Base-by-base conservation (phyloP, 306 rosid species). In the Datisca glomerata region DNA sequence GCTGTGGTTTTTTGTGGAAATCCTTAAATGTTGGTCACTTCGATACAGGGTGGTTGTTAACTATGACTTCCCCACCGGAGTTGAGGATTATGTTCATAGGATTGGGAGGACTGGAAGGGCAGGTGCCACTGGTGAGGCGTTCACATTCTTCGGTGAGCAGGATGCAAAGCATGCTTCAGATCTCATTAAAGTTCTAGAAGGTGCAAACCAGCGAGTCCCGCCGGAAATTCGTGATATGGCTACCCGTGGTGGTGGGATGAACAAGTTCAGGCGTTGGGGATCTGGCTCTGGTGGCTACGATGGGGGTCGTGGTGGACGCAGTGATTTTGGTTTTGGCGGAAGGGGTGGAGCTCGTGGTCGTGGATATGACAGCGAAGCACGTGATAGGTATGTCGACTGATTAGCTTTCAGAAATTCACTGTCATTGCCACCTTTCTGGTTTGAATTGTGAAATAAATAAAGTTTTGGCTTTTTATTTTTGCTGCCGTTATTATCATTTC, bases 41-140 rank as follows among this genome's bases (percentile, higher is more conserved):
- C 44, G 29, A 63, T 41, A 35, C 73, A 91, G 98, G 79, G 96
- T 85, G 54, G 98, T 84, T 59, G 61, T 91, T 69, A 91, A 91
- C 57, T 91, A 75, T 39, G 98, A 91, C 68, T 91, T 91, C 62
- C 98, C 98, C 28, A 75, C 85, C n/a, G 98, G 98, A 42, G 98
- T 91, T 42, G 98, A 91, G 75, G 98, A 91, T 57, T 91, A 91
- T 78, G 98, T 91, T 31, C 96, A 91, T 57, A 91, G 98, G 76
- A 91, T 91, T 66, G 98, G 98, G 56, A 81, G 98, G 59, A 91
- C 98, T 11, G 98, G 98, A 48, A 80, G 98, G 62, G 98, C 98
- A 34, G 98, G 98, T 38, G 98, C 98, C 45, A 84, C 92, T 43
- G 98, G 98, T 32, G 2, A 80, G 50, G 98, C 98, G 16, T 78